Conservation (phyloP, 2,329 filamentous ascomycete genomes). For the Aspergillus oerlinghausenensis region DNA sequence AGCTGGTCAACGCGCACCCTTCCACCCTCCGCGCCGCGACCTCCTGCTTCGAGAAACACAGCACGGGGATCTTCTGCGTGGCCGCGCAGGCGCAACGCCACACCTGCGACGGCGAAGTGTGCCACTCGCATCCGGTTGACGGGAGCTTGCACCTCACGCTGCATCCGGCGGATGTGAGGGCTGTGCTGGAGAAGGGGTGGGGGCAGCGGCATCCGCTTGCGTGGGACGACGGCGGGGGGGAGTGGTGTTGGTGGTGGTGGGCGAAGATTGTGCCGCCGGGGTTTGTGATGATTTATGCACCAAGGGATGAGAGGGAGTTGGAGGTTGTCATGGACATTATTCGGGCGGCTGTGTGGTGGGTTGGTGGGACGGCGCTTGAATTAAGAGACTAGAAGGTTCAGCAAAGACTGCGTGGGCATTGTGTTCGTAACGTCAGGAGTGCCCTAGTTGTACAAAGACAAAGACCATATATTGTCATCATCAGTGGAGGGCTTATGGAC, state of each 20-base stretch:
- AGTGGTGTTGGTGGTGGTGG: constrained; percentile 61
- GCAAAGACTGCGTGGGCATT: too few relatives aligned
- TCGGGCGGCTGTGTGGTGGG: constrained; percentile 67
- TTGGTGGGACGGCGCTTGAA: constrained; percentile 14
- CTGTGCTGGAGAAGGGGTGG: constrained; percentile 72
- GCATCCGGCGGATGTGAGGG: constrained; percentile 70
- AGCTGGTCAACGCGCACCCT: constrained; percentile 46
- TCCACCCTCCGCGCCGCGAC: constrained; percentile 56
- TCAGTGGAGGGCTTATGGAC: background rate
- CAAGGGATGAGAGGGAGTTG: constrained; percentile 64
- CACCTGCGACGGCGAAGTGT: constrained; percentile 66
- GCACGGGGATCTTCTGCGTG: constrained; percentile 67
- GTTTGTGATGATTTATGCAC: constrained; percentile 81
- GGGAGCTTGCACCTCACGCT: constrained; percentile 74
- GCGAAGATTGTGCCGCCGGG: constrained; percentile 65
- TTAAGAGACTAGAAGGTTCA: too few relatives aligned
- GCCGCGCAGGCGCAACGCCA: constrained; percentile 6
- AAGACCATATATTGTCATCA: background rate
- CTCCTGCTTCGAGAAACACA: constrained; percentile 79
- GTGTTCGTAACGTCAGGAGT: too few relatives aligned
- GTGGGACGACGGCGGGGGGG: constrained; percentile 36
- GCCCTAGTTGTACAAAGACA: too few relatives aligned
- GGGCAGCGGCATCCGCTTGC: constrained; percentile 60
- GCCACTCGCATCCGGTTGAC: constrained; percentile 73
- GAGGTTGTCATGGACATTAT: constrained; percentile 65